Conservation (phyloP, 2,329 filamentous ascomycete species). For the Plectosphaerella cucumerina region DNA sequence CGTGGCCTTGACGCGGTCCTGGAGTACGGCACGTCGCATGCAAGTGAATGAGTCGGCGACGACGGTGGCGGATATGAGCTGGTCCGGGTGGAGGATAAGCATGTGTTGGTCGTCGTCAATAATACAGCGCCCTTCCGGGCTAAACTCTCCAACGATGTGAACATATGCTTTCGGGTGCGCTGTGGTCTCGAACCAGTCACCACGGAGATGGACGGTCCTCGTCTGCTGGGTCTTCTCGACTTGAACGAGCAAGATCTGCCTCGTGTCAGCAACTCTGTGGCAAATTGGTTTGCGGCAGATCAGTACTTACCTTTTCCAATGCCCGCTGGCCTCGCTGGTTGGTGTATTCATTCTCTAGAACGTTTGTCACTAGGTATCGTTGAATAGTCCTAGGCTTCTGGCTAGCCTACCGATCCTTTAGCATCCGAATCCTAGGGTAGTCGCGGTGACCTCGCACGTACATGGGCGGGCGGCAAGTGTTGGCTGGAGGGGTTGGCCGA, state of each 20-base stretch:
- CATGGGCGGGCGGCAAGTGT: constrained; percentile 21
- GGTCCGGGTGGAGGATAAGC: constrained; percentile 89
- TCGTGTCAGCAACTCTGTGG: background rate
- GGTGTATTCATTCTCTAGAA: constrained; percentile 65
- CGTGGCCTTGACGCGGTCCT: constrained; percentile 91
- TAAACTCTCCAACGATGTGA: constrained; percentile 80
- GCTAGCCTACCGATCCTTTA: constrained; percentile 63
- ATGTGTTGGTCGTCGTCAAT: constrained; percentile 81
- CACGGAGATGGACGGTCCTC: constrained; percentile 71
- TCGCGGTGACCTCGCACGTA: constrained; percentile 26
- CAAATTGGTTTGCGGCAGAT: background rate
- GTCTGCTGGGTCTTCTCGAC: constrained; percentile 65
- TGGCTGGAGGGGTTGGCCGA: constrained; percentile 34
- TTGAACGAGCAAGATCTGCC: constrained; percentile 74
- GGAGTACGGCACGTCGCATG: constrained; percentile 83
- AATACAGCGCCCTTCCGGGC: constrained; percentile 65
- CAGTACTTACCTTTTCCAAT: constrained; percentile 67
- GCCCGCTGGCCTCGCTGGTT: constrained; percentile 56
- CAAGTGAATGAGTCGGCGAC: constrained; percentile 96
- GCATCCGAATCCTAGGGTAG: constrained; percentile 39
- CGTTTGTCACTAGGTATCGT: constrained; percentile 76
- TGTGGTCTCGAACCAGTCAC: constrained; percentile 81
- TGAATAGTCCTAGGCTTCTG: constrained; percentile 72
- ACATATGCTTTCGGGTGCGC: constrained; percentile 73
- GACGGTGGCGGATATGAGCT: constrained; percentile 90